phyloP scores from a whole-genome alignment of 495 filamentous ascomycete species.

The Ascobolus immersus region DNA sequence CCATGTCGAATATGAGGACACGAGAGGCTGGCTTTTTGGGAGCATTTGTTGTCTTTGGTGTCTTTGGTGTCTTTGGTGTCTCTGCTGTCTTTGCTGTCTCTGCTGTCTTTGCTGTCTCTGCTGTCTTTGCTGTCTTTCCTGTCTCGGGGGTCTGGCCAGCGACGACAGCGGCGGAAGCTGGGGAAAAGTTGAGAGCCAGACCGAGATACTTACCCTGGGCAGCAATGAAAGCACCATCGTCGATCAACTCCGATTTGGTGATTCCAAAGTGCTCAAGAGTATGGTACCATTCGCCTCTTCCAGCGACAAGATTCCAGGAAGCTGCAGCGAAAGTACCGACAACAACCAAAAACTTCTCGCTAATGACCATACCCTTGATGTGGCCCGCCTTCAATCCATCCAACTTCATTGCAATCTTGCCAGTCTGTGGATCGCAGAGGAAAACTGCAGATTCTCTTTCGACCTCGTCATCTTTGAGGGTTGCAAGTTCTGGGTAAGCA shows the following conservation, averaged over 20 bases:
- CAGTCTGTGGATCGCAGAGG: slow-evolving; percentile 33
- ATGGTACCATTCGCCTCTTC: slow-evolving; percentile 27
- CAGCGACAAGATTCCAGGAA: slow-evolving; percentile 41
- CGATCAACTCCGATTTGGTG: slow-evolving; percentile 18
- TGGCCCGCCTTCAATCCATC: slow-evolving; percentile 28
- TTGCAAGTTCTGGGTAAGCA: slow-evolving; percentile 15
- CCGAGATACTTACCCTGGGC: slow-evolving; percentile 29
- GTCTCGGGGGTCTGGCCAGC: no score
- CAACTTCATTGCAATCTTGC: slow-evolving; percentile 26
- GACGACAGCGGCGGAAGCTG: no score
- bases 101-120: slow-evolving; percentile 5
- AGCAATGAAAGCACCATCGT: slow-evolving; percentile 36
- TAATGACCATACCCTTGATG: slow-evolving; percentile 29
- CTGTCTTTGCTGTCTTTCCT: slow-evolving; percentile 9
- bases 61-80: no score
- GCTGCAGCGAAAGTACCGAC: slow-evolving; percentile 31
- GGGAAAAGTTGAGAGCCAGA: slow-evolving; percentile 24
- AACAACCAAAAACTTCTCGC: slow-evolving; percentile 34
- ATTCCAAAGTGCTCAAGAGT: slow-evolving; percentile 16
- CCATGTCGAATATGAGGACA: no score
- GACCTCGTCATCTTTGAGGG: no score
- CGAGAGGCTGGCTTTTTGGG: no score
- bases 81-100: no score
- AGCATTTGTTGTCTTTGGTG: no score
- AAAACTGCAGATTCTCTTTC: slow-evolving; percentile 26